These are phyloP conservation scores for Scutellaria galericulata DNA, from an alignment of 257 asterid species.

Conservation along the genomic window DNA sequence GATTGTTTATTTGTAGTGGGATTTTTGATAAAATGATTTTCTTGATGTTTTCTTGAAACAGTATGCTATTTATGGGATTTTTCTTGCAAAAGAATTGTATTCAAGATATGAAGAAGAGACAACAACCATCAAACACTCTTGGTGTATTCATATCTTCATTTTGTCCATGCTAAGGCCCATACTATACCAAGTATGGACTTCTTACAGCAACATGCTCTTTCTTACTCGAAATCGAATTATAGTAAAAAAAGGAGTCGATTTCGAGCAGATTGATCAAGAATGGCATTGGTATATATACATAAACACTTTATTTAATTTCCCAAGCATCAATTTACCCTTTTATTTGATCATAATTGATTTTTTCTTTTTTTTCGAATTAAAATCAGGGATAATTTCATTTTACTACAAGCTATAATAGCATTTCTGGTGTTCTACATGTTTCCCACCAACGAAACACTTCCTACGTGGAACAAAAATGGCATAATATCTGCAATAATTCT, in stretches of 20 bases:
- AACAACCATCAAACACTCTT: constrained; percentile 39
- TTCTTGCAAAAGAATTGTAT: constrained; percentile 59
- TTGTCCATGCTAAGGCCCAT: constrained; percentile 54
- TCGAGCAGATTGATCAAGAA: constrained; percentile 82
- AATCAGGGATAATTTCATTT: constrained; percentile 79
- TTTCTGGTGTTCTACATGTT: constrained; percentile 46
- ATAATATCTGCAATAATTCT: constrained; percentile 48
- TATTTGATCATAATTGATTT: not conserved
- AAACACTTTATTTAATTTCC: not conserved
- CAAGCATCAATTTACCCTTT: not conserved
- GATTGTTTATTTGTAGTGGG: not conserved
- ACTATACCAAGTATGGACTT: constrained; percentile 57
- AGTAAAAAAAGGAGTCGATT: constrained; percentile 65
- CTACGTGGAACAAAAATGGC: constrained; percentile 67
- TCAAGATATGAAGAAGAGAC: constrained; percentile 50
- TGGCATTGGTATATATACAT: constrained; percentile 64
- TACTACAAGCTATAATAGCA: constrained; percentile 74
- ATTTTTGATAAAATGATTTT: too few relatives aligned
- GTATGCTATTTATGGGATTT: constrained; percentile 61
- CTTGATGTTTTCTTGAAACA: constrained; percentile 34
- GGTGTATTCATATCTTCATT: constrained; percentile 67
- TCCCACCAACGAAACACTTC: constrained; percentile 45
- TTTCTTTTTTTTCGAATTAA: constrained; percentile 29
- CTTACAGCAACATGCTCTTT: constrained; percentile 73
- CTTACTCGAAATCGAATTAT: constrained; percentile 68